Percentiles rank a stretch among this genome's conserved stretches.
Evolutionary conservation across 768 basidiomycete genomes (phyloP).

Genomic region (Mrakia frigida): DNA sequence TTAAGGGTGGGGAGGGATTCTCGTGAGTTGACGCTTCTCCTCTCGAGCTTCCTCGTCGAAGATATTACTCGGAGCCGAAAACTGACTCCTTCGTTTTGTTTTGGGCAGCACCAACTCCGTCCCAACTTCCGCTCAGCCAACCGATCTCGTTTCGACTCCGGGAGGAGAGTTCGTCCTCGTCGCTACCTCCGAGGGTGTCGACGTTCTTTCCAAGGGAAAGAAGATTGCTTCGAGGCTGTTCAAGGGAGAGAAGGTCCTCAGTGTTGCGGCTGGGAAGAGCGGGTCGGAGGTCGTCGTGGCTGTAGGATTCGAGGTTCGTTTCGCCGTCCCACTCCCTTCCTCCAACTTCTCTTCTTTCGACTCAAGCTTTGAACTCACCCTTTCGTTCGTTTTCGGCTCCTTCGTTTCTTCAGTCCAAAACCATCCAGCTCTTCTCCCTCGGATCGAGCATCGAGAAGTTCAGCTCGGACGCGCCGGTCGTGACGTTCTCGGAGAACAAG

Average conservation of each 20-base stretch:
- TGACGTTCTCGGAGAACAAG: conserved; percentile 53
- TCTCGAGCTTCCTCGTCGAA: not conserved
- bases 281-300: not conserved
- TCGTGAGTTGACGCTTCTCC: not conserved
- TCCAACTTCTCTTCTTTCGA: not conserved
- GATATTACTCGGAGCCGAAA: not conserved
- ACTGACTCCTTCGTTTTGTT: not conserved
- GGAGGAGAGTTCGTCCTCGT: conserved; percentile 38
- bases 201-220: conserved; percentile 35
- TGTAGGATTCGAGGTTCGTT: conserved; percentile 24
- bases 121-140: conserved; percentile 41
- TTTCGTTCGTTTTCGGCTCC: not conserved
- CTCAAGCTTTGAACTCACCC: too few species aligned
- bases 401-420: conserved; percentile 55
- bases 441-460: conserved; percentile 50
- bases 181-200: conserved; percentile 36
- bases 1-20: not conserved
- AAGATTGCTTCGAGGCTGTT: conserved; percentile 16
- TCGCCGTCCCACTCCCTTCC: not conserved
- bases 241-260: conserved; percentile 24
- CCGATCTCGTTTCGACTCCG: conserved; percentile 38
- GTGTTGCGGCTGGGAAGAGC: conserved; percentile 7
- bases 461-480: conserved; percentile 50
- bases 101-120: conserved; percentile 35
- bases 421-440: conserved; percentile 69